phyloP scores from a whole-genome alignment of 1,284 basidiomycete species.

The Ganoderma boninense region DNA sequence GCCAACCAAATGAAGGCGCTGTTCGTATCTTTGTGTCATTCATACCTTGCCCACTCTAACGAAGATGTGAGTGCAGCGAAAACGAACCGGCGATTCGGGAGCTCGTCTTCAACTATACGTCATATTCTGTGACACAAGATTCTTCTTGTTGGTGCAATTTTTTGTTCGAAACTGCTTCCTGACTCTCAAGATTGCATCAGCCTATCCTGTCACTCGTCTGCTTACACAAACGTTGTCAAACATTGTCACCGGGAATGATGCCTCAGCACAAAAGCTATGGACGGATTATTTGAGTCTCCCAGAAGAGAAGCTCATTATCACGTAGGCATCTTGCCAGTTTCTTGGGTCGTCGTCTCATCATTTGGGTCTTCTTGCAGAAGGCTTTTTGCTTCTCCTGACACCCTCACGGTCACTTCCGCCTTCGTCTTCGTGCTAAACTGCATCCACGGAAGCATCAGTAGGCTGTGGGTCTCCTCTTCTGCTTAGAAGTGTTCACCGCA shows the following conservation, averaged over 20 bases:
- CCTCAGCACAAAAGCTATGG: conserved; percentile 66
- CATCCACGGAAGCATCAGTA: conserved; percentile 57
- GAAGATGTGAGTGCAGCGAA: conserved; percentile 49
- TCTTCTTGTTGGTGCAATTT: conserved; percentile 52
- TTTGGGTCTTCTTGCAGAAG: conserved; percentile 58
- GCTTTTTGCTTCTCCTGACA: conserved; percentile 73
- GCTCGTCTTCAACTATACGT: conserved; percentile 73
- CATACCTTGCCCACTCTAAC: background rate
- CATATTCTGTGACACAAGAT: conserved; percentile 69
- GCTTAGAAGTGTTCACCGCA: background rate
- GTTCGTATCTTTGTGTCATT: conserved; percentile 52
- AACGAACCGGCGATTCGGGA: conserved; percentile 69
- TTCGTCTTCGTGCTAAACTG: conserved; percentile 81
- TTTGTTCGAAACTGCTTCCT: conserved; percentile 1
- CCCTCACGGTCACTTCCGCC: conserved; percentile 65
- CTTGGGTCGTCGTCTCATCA: conserved; percentile 9
- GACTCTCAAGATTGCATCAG: conserved; percentile 45
- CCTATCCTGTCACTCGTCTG: conserved; percentile 62
- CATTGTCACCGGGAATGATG: conserved; percentile 73
- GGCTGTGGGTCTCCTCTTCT: conserved; percentile 59
- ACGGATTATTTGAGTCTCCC: conserved; percentile 67
- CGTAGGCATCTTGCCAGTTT: conserved; percentile 52
- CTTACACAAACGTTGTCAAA: conserved; percentile 79
- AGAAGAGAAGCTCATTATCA: conserved; percentile 77
- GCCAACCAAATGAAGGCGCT: conserved; percentile 71